Percentiles rank a stretch among this genome's conserved stretches.
Evolutionary conservation across 2,329 filamentous ascomycete species (phyloP).

Genomic region (Alternaria burnsii): DNA sequence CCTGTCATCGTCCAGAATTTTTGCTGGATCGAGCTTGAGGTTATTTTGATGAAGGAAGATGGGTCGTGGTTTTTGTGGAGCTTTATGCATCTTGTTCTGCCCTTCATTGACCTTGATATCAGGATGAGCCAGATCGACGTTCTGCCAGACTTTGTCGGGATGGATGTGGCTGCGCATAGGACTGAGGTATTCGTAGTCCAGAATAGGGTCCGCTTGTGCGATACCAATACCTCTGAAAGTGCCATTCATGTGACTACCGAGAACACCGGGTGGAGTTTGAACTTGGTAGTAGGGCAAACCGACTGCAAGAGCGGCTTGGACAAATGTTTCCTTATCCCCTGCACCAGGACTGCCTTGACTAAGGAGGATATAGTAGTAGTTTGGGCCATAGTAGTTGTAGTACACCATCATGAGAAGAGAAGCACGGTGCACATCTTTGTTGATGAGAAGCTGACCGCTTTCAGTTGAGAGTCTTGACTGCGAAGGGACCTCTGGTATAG

Average conservation of each 20-base stretch:
- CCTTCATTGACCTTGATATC: constrained; percentile 7
- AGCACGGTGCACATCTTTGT: constrained; percentile 58
- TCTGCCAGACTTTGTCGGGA: constrained; percentile 15
- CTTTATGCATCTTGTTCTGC: constrained; percentile 9
- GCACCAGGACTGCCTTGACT: constrained; percentile 56
- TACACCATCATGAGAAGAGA: constrained; percentile 61
- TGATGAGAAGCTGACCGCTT: constrained; percentile 59
- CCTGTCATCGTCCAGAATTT: constrained; percentile 18
- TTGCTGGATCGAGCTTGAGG: constrained; percentile 27
- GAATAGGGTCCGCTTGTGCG: constrained; percentile 29
- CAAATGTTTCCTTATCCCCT: constrained; percentile 61
- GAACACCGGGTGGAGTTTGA: constrained; percentile 40
- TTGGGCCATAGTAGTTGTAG: constrained; percentile 65
- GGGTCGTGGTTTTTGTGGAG: constrained; percentile 14
- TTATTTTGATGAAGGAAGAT: constrained; percentile 37
- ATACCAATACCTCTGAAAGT: constrained; percentile 23
- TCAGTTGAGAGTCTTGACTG: constrained; percentile 54
- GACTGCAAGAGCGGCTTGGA: constrained; percentile 56
- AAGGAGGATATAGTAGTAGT: constrained; percentile 60
- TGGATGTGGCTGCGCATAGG: constrained; percentile 30
- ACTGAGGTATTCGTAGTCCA: constrained; percentile 29
- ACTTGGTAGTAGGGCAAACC: constrained; percentile 54
- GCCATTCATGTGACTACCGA: constrained; percentile 38
- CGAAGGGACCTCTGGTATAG: constrained; percentile 43
- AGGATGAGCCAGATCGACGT: constrained; percentile 11